Evolutionary conservation across 192 early-diverging fungal species (phyloP).

Genomic region (Jimgerdemannia flammicorona): DNA sequence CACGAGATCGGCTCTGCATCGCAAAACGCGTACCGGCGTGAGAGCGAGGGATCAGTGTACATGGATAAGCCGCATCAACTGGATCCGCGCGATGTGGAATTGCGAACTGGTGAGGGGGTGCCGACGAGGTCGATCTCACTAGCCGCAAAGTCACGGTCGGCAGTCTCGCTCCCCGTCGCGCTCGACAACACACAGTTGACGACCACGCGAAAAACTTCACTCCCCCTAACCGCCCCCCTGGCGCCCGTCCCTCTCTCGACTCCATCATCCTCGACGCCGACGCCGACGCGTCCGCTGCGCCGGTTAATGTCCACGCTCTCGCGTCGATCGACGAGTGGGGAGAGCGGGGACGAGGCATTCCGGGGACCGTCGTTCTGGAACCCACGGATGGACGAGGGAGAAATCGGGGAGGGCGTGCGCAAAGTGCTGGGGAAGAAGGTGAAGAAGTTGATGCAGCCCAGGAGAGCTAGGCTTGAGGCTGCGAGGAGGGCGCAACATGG

Average conservation of each 20-base stretch:
- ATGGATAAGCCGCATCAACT: neutral
- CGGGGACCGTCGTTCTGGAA: constrained; percentile 25
- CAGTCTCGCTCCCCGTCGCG: neutral
- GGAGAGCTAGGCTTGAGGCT: constrained; percentile 12
- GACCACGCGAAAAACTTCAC: neutral
- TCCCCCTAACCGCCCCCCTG: too few relatives aligned
- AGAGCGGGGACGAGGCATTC: neutral
- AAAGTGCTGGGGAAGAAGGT: constrained; percentile 17
- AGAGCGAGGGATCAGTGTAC: neutral
- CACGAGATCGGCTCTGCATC: neutral
- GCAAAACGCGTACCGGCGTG: too few relatives aligned
- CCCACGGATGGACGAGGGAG: constrained; percentile 11
- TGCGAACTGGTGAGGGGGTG: too few relatives aligned
- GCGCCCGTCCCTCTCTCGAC: neutral
- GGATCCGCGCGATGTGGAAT: neutral
- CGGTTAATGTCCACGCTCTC: constrained; percentile 3
- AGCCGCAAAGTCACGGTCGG: neutral
- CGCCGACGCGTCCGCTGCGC: neutral
- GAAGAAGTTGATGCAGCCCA: constrained; percentile 16
- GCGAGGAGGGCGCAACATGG: constrained; percentile 13
- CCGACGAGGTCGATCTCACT: neutral
- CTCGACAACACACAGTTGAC: neutral
- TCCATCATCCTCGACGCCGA: neutral
- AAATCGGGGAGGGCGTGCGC: constrained; percentile 7
- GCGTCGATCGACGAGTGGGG: neutral